These are phyloP conservation scores for Phytopythium helicoides DNA, from an alignment of 352 stramenopile genomes.

Conservation along the genomic window DNA sequence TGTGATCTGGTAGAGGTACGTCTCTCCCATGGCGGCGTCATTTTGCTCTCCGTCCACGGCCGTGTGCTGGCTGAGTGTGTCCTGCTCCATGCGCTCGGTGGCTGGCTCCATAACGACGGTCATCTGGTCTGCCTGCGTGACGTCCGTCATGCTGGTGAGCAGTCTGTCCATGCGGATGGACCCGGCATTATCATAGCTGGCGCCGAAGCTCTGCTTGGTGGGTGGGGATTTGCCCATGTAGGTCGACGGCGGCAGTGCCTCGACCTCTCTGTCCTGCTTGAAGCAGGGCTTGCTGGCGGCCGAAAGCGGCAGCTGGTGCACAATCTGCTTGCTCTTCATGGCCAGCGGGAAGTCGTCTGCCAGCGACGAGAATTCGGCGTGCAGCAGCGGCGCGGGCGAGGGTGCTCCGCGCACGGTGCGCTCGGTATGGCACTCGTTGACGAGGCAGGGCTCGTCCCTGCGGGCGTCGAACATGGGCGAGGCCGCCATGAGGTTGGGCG, in stretches of 20 bases:
- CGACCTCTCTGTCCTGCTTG: slow-evolving; percentile 13
- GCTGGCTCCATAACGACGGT: slow-evolving; percentile 47
- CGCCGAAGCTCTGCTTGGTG: too few species aligned
- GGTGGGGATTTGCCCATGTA: too few species aligned
- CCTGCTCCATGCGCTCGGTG: slow-evolving; percentile 38
- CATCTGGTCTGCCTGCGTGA: slow-evolving; percentile 52
- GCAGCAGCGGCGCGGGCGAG: slow-evolving; percentile 7
- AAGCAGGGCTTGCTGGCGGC: slow-evolving; percentile 5
- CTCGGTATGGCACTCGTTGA: slow-evolving; percentile 18
- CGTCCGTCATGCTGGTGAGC: slow-evolving; percentile 36
- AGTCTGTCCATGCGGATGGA: slow-evolving; percentile 28
- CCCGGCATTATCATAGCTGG: slow-evolving; percentile 8
- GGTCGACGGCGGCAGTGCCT: too few species aligned
- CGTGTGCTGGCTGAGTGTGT: slow-evolving; percentile 15
- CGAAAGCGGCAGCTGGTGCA: slow-evolving; percentile 5
- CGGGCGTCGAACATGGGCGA: slow-evolving; percentile 21
- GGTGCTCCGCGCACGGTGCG: slow-evolving; percentile 6
- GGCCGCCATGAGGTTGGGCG: slow-evolving; percentile 27
- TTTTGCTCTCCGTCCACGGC: slow-evolving; percentile 20
- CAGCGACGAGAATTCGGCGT: slow-evolving; percentile 57
- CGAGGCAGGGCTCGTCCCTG: slow-evolving; percentile 14
- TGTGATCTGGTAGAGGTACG: slow-evolving; percentile 56
- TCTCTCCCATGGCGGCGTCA: slow-evolving; percentile 29
- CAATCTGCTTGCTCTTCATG: slow-evolving; percentile 21
- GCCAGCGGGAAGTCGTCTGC: slow-evolving; percentile 50